A percentile compares a stretch with the other conserved stretches of the same genome.
Conservation (phyloP, 345 rosid genomes). For the Murraya paniculata region DNA sequence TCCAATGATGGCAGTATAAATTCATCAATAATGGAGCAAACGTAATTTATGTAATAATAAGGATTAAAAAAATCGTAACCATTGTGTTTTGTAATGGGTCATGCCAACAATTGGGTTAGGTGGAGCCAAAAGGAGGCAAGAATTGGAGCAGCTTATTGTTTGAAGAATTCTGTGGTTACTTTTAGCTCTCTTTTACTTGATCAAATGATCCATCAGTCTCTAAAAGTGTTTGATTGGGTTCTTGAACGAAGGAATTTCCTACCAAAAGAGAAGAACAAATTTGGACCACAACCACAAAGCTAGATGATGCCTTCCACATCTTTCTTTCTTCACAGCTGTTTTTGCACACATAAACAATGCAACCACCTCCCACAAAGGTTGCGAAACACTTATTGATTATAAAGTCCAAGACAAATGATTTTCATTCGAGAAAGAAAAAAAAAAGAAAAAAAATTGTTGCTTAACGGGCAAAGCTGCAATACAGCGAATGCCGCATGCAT, state of each 20-base stretch:
- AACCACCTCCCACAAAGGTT: neutral
- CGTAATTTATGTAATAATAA: too few species aligned
- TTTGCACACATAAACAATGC: too few species aligned
- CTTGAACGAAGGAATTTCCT: slow-evolving; percentile 2
- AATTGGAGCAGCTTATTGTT: neutral
- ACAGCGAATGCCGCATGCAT: neutral
- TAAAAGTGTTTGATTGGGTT: slow-evolving; percentile 19
- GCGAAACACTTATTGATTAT: too few species aligned
- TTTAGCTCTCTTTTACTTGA: slow-evolving; percentile 19
- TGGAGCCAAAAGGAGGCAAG: neutral
- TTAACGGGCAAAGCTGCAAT: neutral
- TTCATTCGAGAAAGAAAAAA: too few species aligned
- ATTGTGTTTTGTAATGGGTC: neutral
- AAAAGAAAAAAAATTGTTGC: too few species aligned
- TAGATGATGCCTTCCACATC: neutral
- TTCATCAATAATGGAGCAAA: neutral
- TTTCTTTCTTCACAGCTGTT: neutral
- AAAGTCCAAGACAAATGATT: too few species aligned
- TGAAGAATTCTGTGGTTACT: slow-evolving; percentile 24
- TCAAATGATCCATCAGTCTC: neutral
- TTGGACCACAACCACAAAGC: slow-evolving; percentile 12
- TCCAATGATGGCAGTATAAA: neutral
- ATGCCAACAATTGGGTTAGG: neutral
- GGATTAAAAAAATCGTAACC: neutral
- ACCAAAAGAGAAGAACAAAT: slow-evolving; percentile 12